Evolutionary conservation across 371 early-diverging fungal species (phyloP), one percentile per base, ranked within the genome.

Genomic region (Phascolomyces articulosus): DNA sequence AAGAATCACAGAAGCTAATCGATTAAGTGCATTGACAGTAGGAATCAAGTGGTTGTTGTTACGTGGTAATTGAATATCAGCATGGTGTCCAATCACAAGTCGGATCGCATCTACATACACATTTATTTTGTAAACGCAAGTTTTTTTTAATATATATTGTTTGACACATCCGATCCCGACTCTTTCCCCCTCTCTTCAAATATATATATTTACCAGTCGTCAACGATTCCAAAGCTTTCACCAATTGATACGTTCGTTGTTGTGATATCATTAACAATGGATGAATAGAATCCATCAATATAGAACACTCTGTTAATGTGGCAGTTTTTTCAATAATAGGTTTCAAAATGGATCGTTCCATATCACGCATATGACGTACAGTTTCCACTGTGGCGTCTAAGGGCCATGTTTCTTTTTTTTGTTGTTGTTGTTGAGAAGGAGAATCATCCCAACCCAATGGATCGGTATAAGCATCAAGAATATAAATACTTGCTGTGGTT

Each of bases 381-480:
- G 6, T 9, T 24, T 55, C 44, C 8, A 44, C 2, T 1, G 44
- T n/a, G 16, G 16, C n/a, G 4, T 16, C 44, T 44, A 4, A 58
- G 3, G n/a, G 54, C n/a, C 29, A 20, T 51, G 15, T 13, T 24
- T 15, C 27, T 55, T 3, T 28, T 27, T n/a, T 58, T 29, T 20
- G 10, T 40, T 20, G 64, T 20, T 4, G 56, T 23, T 1, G 23
- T 47, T 10, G 13, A 28, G 4, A 13, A 38, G 6, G 9, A 38
- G 13, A 9, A n/a, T 65, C 53, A 28, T 80, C 74, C 78, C 78
- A 77, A 0, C 76, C 78, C 15, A 65, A 55, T 0, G 80, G 80
- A 66, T 77, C 72, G 0, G 78, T 65, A 38, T 67, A 78, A 27
- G 72, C 73, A 40, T 81, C 82, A 18, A 76, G 64, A 16, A 81